These are phyloP conservation scores for Coprinellus micaceus DNA, from an alignment of 768 basidiomycete genomes.

Conservation along the genomic window DNA sequence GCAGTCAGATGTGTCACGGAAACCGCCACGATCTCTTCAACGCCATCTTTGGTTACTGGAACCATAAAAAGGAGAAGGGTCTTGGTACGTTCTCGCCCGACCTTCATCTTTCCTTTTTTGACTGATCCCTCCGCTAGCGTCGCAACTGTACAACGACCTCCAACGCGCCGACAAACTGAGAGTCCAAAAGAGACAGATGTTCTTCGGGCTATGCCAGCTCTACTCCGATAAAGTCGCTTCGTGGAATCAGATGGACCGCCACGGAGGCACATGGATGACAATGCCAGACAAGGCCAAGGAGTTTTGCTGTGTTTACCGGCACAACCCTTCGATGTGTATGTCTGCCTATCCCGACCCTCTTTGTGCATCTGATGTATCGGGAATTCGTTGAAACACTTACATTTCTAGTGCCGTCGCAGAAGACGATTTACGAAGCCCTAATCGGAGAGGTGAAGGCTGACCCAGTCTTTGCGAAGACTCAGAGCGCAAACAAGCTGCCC, in stretches of 20 bases:
- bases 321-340: neutral
- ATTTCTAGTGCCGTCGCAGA: neutral
- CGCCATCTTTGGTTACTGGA: neutral
- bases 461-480: neutral
- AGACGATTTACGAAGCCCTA: neutral
- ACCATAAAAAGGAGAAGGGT: neutral
- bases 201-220: neutral
- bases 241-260: neutral
- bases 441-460: neutral
- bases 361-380: neutral
- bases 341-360: neutral
- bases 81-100: neutral
- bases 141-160: neutral
- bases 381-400: neutral
- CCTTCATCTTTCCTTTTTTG: neutral
- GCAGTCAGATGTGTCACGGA: slow-evolving; percentile 27
- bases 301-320: neutral
- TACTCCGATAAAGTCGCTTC: neutral
- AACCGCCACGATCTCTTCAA: slow-evolving; percentile 24
- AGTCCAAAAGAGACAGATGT: slow-evolving; percentile 16
- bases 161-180: slow-evolving; percentile 6
- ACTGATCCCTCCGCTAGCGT: neutral
- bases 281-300: neutral
- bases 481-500: neutral
- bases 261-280: neutral